A percentile compares a stretch with the other conserved stretches of the same genome.
phyloP scores from a whole-genome alignment of 176 grass and related monocot genomes.

The Musa schizocarpa region DNA sequence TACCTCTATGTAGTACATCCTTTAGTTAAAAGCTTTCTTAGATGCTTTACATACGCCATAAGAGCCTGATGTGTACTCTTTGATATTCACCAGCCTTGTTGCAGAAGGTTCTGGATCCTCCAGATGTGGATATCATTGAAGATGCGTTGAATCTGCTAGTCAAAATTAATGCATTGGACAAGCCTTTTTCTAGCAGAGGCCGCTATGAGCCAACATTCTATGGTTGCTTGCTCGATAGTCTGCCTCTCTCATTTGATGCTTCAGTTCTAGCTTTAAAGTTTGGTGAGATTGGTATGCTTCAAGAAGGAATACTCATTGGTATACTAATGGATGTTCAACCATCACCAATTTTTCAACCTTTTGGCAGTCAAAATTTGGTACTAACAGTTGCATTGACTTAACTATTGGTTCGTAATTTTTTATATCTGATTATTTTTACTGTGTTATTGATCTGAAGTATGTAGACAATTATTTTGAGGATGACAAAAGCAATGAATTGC shows the following conservation, averaged over 20 bases:
- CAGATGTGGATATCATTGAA: constrained; percentile 42
- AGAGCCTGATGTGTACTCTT: not conserved
- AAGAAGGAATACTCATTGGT: constrained; percentile 68
- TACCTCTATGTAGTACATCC: too few species aligned
- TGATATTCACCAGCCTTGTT: constrained; percentile 49
- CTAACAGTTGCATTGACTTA: not conserved
- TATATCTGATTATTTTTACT: not conserved
- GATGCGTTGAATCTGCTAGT: constrained; percentile 57
- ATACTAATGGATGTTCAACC: constrained; percentile 85
- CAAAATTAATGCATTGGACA: constrained; percentile 57
- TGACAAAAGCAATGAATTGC: constrained; percentile 21
- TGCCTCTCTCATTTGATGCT: constrained; percentile 80
- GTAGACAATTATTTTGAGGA: constrained; percentile 51
- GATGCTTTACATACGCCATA: not conserved
- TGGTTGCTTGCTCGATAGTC: constrained; percentile 69
- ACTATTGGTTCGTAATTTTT: not conserved
- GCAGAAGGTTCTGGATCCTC: constrained; percentile 67
- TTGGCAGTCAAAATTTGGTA: constrained; percentile 78
- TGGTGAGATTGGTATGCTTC: constrained; percentile 49
- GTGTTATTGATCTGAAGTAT: constrained; percentile 37
- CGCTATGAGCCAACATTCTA: constrained; percentile 72
- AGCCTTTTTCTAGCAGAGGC: constrained; percentile 37
- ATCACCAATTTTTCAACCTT: constrained; percentile 67
- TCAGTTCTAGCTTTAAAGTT: constrained; percentile 70
- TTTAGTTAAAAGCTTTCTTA: too few species aligned